Conservation (phyloP, 2,329 filamentous ascomycete genomes). For the Achaetomium macrosporum region DNA sequence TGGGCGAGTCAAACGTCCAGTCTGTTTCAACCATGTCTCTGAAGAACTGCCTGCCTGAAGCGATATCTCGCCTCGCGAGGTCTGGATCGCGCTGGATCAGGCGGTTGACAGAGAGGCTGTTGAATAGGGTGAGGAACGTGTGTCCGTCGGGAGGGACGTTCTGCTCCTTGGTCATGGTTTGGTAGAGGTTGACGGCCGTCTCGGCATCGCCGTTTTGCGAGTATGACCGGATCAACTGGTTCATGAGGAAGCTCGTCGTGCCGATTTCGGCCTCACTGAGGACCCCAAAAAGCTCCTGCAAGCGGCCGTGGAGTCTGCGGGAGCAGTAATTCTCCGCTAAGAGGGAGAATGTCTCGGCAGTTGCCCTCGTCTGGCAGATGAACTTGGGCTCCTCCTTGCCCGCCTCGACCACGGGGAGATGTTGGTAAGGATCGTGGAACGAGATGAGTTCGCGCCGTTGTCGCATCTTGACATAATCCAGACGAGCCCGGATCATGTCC, state of each 20-base stretch:
- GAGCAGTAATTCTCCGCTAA: slow-evolving; percentile 66
- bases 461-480: slow-evolving; percentile 54
- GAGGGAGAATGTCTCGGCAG: slow-evolving; percentile 71
- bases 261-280: slow-evolving; percentile 59
- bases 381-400: slow-evolving; percentile 26
- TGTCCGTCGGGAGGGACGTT: slow-evolving; percentile 57
- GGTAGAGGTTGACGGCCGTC: slow-evolving; percentile 52
- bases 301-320: slow-evolving; percentile 50
- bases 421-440: slow-evolving; percentile 19
- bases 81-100: slow-evolving; percentile 21
- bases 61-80: slow-evolving; percentile 17
- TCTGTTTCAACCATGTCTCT: slow-evolving; percentile 27
- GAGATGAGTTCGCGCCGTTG: slow-evolving; percentile 29
- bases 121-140: slow-evolving; percentile 65
- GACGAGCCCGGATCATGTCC: slow-evolving; percentile 67
- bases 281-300: slow-evolving; percentile 56
- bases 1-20: slow-evolving; percentile 26
- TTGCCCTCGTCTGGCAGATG: slow-evolving; percentile 50
- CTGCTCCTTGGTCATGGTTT: slow-evolving; percentile 43
- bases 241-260: slow-evolving; percentile 70
- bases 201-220: slow-evolving; percentile 52
- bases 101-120: slow-evolving; percentile 48
- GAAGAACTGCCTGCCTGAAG: slow-evolving; percentile 25
- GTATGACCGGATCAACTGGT: slow-evolving; percentile 66
- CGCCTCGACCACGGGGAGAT: neutral